phyloP scores from a whole-genome alignment of 31 red algal species.

The Odonthalia washingtoniensis region DNA sequence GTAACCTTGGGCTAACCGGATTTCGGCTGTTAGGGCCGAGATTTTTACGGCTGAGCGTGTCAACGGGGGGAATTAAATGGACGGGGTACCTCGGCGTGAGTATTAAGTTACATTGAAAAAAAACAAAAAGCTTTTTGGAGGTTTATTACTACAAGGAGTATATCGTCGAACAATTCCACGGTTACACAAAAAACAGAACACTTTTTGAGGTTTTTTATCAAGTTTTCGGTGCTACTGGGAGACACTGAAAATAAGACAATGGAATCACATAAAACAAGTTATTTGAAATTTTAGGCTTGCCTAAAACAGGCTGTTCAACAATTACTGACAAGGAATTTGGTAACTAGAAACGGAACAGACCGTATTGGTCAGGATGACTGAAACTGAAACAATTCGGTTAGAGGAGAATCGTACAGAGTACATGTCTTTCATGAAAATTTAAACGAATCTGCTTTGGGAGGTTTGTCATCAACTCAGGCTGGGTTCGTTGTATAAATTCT shows the following conservation, averaged over 20 bases:
- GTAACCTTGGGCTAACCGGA: neutral
- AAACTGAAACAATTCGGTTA: neutral
- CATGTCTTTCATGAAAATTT: neutral
- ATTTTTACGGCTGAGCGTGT: neutral
- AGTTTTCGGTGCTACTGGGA: too few species aligned
- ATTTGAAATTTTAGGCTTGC: too few species aligned
- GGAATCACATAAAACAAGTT: too few species aligned
- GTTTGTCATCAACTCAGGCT: neutral
- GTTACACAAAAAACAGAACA: too few species aligned
- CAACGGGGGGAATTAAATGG: conserved; percentile 1
- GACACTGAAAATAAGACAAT: too few species aligned
- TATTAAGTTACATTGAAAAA: too few species aligned
- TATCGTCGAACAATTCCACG: too few species aligned
- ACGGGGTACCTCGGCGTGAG: neutral
- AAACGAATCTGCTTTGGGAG: neutral
- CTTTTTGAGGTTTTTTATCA: too few species aligned
- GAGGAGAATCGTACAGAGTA: neutral
- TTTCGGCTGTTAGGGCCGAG: too few species aligned
- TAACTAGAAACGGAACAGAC: neutral
- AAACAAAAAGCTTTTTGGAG: too few species aligned
- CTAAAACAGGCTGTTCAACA: too few species aligned
- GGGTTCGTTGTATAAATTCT: neutral
- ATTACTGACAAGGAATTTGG: neutral
- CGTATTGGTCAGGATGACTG: neutral
- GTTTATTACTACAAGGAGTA: too few species aligned